Evolutionary conservation across 306 rosid genomes (phyloP).

Genomic region (Malus fusca): DNA sequence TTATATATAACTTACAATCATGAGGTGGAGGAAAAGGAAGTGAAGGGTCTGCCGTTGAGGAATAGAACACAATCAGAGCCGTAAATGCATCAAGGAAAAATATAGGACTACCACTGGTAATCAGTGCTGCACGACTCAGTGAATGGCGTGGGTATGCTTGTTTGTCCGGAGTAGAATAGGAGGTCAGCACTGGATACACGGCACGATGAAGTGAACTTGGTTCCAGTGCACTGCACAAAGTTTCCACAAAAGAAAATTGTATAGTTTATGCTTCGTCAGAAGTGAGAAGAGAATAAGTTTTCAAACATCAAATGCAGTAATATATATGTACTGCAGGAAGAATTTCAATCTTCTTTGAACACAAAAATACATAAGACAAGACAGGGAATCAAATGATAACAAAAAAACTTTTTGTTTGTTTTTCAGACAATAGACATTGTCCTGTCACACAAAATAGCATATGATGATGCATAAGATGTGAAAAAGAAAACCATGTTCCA

Average conservation of each 20-base stretch:
- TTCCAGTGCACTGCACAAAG: slow-evolving; percentile 67
- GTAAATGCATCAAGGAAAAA: slow-evolving; percentile 97
- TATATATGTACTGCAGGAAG: not conserved
- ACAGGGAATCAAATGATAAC: not conserved
- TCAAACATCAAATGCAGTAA: not conserved
- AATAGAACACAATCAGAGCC: slow-evolving; percentile 76
- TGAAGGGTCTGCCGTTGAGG: slow-evolving; percentile 76
- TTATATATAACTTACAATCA: slow-evolving; percentile 55
- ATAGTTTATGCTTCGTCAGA: not conserved
- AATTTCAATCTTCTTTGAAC: not conserved
- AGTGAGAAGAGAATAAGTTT: not conserved
- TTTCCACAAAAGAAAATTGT: slow-evolving; percentile 12
- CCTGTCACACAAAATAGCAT: not conserved
- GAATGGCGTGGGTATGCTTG: slow-evolving; percentile 95
- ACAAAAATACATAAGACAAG: not conserved
- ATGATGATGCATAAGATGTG: not conserved
- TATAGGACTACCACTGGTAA: slow-evolving; percentile 95
- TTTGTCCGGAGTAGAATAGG: slow-evolving; percentile 74
- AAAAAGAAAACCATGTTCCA: not conserved
- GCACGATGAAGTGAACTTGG: slow-evolving; percentile 89
- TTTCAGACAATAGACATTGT: not conserved
- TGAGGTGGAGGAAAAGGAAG: slow-evolving; percentile 96
- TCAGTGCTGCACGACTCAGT: slow-evolving; percentile 82
- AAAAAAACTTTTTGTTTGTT: not conserved
- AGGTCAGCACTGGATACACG: slow-evolving; percentile 79